Evolutionary conservation across 352 stramenopile genomes (phyloP), one percentile per base, ranked within the genome.

Genomic region (Phytophthora cactorum): DNA sequence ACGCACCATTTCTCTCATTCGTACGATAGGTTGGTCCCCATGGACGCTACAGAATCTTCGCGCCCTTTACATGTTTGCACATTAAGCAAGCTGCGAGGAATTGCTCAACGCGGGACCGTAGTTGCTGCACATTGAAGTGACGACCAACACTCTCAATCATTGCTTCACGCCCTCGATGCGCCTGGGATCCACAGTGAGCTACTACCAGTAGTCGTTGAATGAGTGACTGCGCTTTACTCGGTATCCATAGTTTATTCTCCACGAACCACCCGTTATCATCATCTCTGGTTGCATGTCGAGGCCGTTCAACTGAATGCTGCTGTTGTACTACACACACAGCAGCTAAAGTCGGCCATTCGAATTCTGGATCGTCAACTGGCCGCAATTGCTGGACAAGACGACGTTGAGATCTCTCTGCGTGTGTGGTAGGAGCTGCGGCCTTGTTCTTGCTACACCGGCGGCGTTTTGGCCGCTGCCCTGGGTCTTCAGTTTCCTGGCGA

Each of bases 1-100:
- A 15, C 2, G 43, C 55, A 9, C 43, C 44, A 54, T 62, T 62
- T 4, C 44, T 14, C n/a, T 62, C 28, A 46, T 62, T 62, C 14
- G 43, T 53, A 12, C 31, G 14, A 27, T 38, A 62, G n/a, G 44
- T 62, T 28, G 5, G 6, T 43, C 6, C 36, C 36, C 36, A 43
- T 14, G 36, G 36, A 15, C 36, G 36, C 36, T 43, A 5, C 5
- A 43, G 5, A 14, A 43, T 43, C 36, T 43, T 43, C 2, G 6
- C 10, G 0, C 36, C 36, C 10, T 43, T 43, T 8, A 43, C 36
- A 15, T 43, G 36, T 15, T 43, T 43, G 10, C 36, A 43, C 36
- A 43, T 10, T 15, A 43, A 14, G 12, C 36, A 43, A 15, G 12
- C 36, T 5, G 6, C 1, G 5, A 43, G 10, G 36, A 43, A 15